Base-by-base conservation (phyloP, 2,329 filamentous ascomycete species). In the Colletotrichum sidae region DNA sequence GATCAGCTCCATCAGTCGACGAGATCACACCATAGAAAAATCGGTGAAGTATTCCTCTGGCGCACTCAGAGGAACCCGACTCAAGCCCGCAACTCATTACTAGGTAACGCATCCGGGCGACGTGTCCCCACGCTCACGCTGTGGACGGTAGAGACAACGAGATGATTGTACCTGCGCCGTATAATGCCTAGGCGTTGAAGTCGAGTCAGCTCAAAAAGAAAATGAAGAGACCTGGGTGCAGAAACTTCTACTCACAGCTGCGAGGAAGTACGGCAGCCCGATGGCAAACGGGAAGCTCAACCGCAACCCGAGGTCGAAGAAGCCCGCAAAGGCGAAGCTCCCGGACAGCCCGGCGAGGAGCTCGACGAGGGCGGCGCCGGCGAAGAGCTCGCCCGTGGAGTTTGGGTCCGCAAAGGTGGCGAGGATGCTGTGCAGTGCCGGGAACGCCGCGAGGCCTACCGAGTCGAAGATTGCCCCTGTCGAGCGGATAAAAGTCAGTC, bases 261-360 rank as follows among this genome's bases (percentile, higher is more conserved):
- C 55, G 6, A 57, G 15, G 5, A 57, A 57, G 37, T 57, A 57
- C 15, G 55, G 55, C 1, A 57, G n/a, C 8, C 55, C 55, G 6
- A 57, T 47, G 1, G 15, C 37, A 10, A 35, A 12, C 12, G 17
- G 6, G 17, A 57, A 33, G 8, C 6, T 57, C 5, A 17, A 49
- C 12, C 41, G 8, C 2, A 57, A 25, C 2, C 55, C 44, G 1
- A 57, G 44, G 37, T 57, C 55, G 34, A 57, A 57, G 37, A 57
- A 41, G 5, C 55, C 55, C 13, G 55, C 55, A 15, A 57, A 57
- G 2, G 44, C 55, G 33, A 57, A 57, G 13, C 25, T 57, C 4
- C 55, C 55, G 3, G 55, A 57, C 37, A 49, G 11, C 6, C 44
- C 55, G 3, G 44, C 45, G 1, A 57, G 55, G 2, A 57, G 45